Base-by-base conservation (phyloP, 768 basidiomycete species). In the Coprinopsis cinerea region DNA sequence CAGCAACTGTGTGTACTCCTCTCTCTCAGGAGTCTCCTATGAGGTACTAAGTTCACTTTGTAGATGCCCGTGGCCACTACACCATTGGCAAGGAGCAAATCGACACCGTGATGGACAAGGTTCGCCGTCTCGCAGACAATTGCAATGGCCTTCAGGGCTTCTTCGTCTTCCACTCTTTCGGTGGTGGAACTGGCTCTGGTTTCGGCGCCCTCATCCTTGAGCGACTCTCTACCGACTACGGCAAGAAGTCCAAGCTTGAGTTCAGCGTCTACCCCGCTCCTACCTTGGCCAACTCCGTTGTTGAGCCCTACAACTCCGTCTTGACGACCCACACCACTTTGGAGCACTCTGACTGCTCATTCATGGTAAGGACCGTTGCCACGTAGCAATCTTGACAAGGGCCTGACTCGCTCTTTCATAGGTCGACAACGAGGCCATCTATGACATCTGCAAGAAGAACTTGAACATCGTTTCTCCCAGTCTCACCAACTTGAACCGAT, bases 341-440 rank as follows among this genome's bases (percentile, higher is more conserved):
- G 51, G 96, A 98, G 70, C 96, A 99, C 73, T 96, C 96, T n/a
- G 96, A 99, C 74, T 99, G 96, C 70, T 97, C 96, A 30, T 99
- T 99, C 79, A 98, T 99, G 95, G 96, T 87, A 56, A 23, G 63
- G 50, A 43, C 48, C 18, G n/a, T 42, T n/a, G 45, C 30, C 23
- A 27, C 18, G 6, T 36, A 37, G 14, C 24, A 18, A 24, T 10
- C 17, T n/a, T 27, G 22, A 23, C 4, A 25, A 9, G 42, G 20
- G 23, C 13, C 34, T 22, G 27, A 23, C 40, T 46, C 17, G 20
- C 13, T 15, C 17, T 46, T 23, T 36, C 55, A 28, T 53, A 91
- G 88, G 89, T 99, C 54, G 96, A 99, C 66, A 99, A 99, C 65
- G 94, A 99, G 69, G 96, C 94, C 47, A 98, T 98, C 65, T 98